Percentiles rank a stretch among this genome's conserved stretches.
Evolutionary conservation across 768 basidiomycete genomes (phyloP).

Genomic region (Thelephora aurantiotincta): DNA sequence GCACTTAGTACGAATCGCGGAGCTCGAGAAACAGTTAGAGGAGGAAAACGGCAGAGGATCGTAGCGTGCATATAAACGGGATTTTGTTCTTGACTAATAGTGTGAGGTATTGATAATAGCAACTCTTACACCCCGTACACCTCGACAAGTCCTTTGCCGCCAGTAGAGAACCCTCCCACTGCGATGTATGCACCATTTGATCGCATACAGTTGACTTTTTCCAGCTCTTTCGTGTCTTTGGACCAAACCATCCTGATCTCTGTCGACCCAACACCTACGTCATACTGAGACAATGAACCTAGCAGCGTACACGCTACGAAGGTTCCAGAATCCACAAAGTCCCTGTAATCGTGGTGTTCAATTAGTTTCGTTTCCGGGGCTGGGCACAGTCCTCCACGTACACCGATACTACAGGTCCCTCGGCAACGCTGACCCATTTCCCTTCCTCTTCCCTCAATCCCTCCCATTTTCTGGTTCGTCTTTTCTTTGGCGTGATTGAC

Average conservation of each 20-base stretch:
- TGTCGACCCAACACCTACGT: slow-evolving; percentile 25
- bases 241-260: slow-evolving; percentile 34
- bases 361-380: not conserved
- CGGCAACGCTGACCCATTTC: slow-evolving; percentile 35
- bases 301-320: slow-evolving; percentile 47
- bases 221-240: slow-evolving; percentile 24
- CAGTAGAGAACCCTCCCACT: slow-evolving; percentile 46
- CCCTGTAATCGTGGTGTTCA: slow-evolving; percentile 17
- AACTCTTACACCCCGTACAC: slow-evolving; percentile 18
- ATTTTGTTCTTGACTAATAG: not conserved
- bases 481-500: slow-evolving; percentile 19
- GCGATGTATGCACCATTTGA: slow-evolving; percentile 32
- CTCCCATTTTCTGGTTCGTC: slow-evolving; percentile 55
- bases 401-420: slow-evolving; percentile 67
- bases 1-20: slow-evolving; percentile 41
- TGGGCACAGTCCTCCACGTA: slow-evolving; percentile 18
- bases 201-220: slow-evolving; percentile 56
- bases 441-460: slow-evolving; percentile 41
- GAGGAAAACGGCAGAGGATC: not conserved
- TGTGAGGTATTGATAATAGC: not conserved
- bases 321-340: slow-evolving; percentile 30
- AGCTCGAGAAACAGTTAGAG: slow-evolving; percentile 29
- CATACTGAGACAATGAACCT: slow-evolving; percentile 39
- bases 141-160: slow-evolving; percentile 50
- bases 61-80: slow-evolving; percentile 3